phyloP scores from a whole-genome alignment of 192 early-diverging fungal genomes.

The Backusella parvicylindrica region DNA sequence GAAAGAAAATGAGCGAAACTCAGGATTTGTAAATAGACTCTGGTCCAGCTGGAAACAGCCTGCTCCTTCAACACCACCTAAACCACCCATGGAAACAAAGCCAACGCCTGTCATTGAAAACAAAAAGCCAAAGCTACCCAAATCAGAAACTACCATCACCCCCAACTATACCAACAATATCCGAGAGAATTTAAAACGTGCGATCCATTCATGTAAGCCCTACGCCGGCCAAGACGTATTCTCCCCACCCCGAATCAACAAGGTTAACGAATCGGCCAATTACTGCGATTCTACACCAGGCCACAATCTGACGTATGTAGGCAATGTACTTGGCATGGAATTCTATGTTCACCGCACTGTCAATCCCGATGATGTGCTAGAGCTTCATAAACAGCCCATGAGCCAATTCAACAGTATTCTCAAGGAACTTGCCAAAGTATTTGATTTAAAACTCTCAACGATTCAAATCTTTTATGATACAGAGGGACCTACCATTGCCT shows the following conservation, averaged over 20 bases:
- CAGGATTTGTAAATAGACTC: constrained; percentile 8
- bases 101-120: background rate
- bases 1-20: background rate
- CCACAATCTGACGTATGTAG: constrained; percentile 40
- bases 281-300: constrained; percentile 56
- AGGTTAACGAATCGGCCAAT: constrained; percentile 14
- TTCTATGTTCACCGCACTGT: constrained; percentile 32
- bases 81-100: background rate
- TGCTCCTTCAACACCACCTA: background rate
- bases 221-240: constrained; percentile 30
- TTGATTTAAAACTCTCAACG: constrained; percentile 49
- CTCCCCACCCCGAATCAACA: constrained; percentile 30
- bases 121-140: constrained; percentile 15
- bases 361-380: constrained; percentile 34
- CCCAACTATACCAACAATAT: constrained; percentile 27
- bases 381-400: constrained; percentile 33
- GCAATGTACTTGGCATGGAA: constrained; percentile 33
- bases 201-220: constrained; percentile 35
- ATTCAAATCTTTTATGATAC: constrained; percentile 81
- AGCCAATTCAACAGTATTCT: constrained; percentile 40
- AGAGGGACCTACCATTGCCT: constrained; percentile 69
- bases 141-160: constrained; percentile 24
- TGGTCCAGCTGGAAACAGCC: constrained; percentile 11
- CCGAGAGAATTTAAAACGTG: constrained; percentile 27
- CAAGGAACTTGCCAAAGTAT: constrained; percentile 52